Base-by-base conservation (phyloP, 345 rosid species). In the Arabis hirsuta region DNA sequence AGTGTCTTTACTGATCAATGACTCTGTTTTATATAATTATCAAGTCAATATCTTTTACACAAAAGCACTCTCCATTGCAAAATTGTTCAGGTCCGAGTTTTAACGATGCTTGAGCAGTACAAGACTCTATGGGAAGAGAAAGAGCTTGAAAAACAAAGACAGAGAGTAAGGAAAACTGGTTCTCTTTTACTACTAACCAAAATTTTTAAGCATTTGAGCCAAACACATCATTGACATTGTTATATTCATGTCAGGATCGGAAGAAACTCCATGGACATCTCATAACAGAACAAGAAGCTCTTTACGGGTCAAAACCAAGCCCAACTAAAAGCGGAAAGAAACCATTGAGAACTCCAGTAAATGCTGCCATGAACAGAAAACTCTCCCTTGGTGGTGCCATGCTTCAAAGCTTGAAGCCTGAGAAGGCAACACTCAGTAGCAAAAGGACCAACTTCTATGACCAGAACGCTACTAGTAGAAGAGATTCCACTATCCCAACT, bases 301-400 rank as follows among this genome's bases (percentile, higher is more conserved):
- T 77, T 27, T 84, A 78, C 62, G 89, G 95, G 32, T 81, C 92
- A 51, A 87, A 84, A 82, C 87, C 84, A 24, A 87, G 92, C 69
- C 92, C 95, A 43, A 64, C 68, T 45, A 81, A 81, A 65, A 83
- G 90, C 34, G 84, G 72, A 41, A 86, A 65, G 78, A 90, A 87
- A 74, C 62, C 73, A 68, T 10, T 81, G 27, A 79, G 81, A 85
- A 52, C 77, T 67, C 74, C 85, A 48, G 57, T 64, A 13, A 73
- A 67, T 63, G 71, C 52, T 59, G 77, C 82, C 64, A 73, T 56
- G 66, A 75, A 83, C 44, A 66, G 86, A 29, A 88, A 83, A 76
- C 87, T 88, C 54, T 85, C 91, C 12, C 71, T 85, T 41, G 89
- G 89, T 39, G 92, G 92, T 71, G 81, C 85, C 14, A 79, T 82